Percentiles rank a stretch among this genome's conserved stretches.
phyloP scores from a whole-genome alignment of 805 yeast species.

The Lipomyces kockii region DNA sequence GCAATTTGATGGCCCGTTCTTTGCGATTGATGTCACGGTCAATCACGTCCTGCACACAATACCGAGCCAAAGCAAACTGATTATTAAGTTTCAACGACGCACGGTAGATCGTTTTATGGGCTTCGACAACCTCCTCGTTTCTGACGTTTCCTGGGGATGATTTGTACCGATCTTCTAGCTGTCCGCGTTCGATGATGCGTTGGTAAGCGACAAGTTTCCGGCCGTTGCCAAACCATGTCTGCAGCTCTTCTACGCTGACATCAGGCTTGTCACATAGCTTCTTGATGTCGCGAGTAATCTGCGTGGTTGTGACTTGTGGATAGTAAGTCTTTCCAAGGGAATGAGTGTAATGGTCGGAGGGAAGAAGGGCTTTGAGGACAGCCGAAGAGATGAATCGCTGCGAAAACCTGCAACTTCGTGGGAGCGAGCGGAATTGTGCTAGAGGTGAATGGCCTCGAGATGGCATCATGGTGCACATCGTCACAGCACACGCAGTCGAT shows the following conservation, averaged over 20 bases:
- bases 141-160: not conserved
- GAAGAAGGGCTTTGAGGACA: not conserved
- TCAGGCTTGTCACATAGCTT: not conserved
- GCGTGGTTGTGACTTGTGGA: constrained; percentile 8
- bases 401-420: not conserved
- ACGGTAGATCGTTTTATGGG: not conserved
- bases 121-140: not conserved
- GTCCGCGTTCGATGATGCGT: constrained; percentile 27
- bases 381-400: not conserved
- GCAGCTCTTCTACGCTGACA: constrained; percentile 7
- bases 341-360: not conserved
- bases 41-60: constrained; percentile 7
- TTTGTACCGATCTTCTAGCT: constrained; percentile 14
- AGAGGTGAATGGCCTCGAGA: not conserved
- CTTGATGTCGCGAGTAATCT: constrained; percentile 10
- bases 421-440: not conserved
- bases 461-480: not conserved
- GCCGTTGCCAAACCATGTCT: constrained; percentile 22
- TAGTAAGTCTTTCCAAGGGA: constrained; percentile 9
- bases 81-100: constrained; percentile 8
- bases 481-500: not conserved
- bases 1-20: constrained; percentile 12
- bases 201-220: constrained; percentile 18
- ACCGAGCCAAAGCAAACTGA: constrained; percentile 18
- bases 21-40: not conserved